Percentiles rank a stretch among this genome's conserved stretches.
phyloP scores from a whole-genome alignment of 2,329 filamentous ascomycete genomes.

The Xylariaceae sp. region DNA sequence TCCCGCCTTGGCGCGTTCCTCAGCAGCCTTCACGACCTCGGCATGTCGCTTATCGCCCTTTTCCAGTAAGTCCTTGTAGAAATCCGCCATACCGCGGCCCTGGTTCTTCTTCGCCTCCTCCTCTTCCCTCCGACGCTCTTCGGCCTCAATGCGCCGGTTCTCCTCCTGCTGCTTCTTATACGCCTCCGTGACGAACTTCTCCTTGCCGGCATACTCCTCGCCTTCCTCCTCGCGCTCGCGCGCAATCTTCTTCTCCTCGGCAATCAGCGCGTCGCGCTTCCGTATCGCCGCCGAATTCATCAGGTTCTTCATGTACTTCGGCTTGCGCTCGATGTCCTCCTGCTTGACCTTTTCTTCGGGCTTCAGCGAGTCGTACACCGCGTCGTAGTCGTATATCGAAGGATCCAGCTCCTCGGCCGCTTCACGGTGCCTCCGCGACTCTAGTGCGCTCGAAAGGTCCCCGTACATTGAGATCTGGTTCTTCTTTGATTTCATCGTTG shows the following conservation, averaged over 20 bases:
- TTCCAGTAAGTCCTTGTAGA: constrained; percentile 70
- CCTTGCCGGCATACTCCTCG: constrained; percentile 75
- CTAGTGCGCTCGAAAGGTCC: constrained; percentile 61
- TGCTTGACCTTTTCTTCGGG: constrained; percentile 51
- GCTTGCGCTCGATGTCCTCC: constrained; percentile 54
- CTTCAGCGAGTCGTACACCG: constrained; percentile 72
- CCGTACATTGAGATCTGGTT: constrained; percentile 46
- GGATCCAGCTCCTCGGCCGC: constrained; percentile 63
- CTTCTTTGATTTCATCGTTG: constrained; percentile 42
- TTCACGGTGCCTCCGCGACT: constrained; percentile 58
- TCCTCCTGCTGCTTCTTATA: constrained; percentile 80
- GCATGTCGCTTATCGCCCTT: constrained; percentile 65
- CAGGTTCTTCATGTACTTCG: constrained; percentile 74
- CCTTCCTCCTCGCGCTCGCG: constrained; percentile 74
- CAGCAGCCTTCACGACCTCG: constrained; percentile 63
- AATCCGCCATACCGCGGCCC: constrained; percentile 67
- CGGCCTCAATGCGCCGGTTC: constrained; percentile 62
- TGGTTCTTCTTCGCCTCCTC: constrained; percentile 60
- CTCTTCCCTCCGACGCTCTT: constrained; percentile 63
- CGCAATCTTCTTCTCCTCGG: constrained; percentile 74
- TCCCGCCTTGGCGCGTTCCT: constrained; percentile 45
- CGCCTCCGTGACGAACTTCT: constrained; percentile 78
- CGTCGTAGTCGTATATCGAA: constrained; percentile 80
- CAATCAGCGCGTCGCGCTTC: constrained; percentile 71
- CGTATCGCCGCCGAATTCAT: constrained; percentile 68